phyloP scores from a whole-genome alignment of 2,329 filamentous ascomycete species.

The Aspergillus intermedius region DNA sequence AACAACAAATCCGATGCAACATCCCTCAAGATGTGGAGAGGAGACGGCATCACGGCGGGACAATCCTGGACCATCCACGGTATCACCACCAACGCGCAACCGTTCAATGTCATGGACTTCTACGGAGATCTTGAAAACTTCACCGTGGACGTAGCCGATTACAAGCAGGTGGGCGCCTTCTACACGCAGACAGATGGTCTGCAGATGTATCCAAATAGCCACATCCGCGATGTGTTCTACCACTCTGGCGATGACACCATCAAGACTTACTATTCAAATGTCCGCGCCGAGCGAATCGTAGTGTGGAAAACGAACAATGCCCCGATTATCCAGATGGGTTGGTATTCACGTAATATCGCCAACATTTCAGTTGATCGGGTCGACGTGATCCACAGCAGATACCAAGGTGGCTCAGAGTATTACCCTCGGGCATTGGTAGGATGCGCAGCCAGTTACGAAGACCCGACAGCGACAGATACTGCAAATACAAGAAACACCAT shows the following conservation, averaged over 20 bases:
- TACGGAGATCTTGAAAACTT: conserved; percentile 7
- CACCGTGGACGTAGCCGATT: conserved; percentile 17
- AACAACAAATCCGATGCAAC: conserved; percentile 22
- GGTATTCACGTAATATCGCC: conserved; percentile 23
- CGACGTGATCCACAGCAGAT: conserved; percentile 3
- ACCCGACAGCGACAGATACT: too few relatives aligned
- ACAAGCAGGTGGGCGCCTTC: conserved; percentile 36
- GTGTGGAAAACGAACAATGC: conserved; percentile 34
- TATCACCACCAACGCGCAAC: conserved; percentile 27
- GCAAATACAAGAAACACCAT: too few relatives aligned
- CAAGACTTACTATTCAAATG: conserved; percentile 35
- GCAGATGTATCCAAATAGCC: conserved; percentile 27
- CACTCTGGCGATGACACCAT: conserved; percentile 32
- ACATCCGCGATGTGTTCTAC: conserved; percentile 29
- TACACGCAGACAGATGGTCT: conserved; percentile 34
- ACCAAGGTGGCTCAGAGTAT: background rate
- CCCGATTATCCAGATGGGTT: conserved; percentile 33
- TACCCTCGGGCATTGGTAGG: too few relatives aligned
- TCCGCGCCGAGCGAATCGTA: conserved; percentile 28
- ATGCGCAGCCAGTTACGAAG: too few relatives aligned
- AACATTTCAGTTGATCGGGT: conserved; percentile 16
- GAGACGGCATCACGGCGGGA: conserved; percentile 12
- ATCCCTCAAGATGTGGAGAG: conserved; percentile 27
- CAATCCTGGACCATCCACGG: conserved; percentile 23
- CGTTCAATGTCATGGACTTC: conserved; percentile 35